Evolutionary conservation across 768 basidiomycete genomes (phyloP).

Genomic region (Rhizopogon salebrosus): DNA sequence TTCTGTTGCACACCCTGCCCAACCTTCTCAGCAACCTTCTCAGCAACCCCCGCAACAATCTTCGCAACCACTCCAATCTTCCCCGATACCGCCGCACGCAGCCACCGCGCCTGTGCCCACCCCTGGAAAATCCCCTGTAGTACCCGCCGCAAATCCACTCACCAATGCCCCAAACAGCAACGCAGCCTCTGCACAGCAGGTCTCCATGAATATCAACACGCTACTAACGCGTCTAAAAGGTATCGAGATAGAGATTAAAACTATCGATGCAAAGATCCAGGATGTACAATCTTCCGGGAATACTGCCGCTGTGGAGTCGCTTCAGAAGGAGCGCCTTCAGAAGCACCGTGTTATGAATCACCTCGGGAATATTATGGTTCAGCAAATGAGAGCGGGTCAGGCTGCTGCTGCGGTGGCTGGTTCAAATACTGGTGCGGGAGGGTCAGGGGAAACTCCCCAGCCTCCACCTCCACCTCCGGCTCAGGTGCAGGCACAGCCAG

Average conservation of each 20-base stretch:
- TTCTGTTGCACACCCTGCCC: background rate
- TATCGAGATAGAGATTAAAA: slow-evolving; percentile 13
- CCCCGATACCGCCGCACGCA: slow-evolving; percentile 15
- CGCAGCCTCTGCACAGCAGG: background rate
- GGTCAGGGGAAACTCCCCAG: background rate
- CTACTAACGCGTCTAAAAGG: slow-evolving; percentile 17
- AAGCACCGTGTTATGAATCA: slow-evolving; percentile 7
- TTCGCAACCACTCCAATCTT: slow-evolving; percentile 1
- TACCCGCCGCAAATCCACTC: slow-evolving; percentile 17
- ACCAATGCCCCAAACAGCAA: slow-evolving; percentile 3
- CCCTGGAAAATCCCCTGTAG: slow-evolving; percentile 15
- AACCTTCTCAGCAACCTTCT: slow-evolving; percentile 1
- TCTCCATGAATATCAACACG: slow-evolving; percentile 12
- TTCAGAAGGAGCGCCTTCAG: slow-evolving; percentile 7
- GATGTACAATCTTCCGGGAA: slow-evolving; percentile 16
- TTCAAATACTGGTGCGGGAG: background rate
- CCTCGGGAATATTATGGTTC: slow-evolving; percentile 10
- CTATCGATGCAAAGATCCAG: slow-evolving; percentile 12
- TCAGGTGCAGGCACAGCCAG: no score
- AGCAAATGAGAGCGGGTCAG: background rate
- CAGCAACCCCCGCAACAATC: background rate
- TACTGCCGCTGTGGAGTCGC: slow-evolving; percentile 1
- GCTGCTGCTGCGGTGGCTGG: background rate
- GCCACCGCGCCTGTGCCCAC: slow-evolving; percentile 14
- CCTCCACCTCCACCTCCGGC: background rate